A percentile compares a stretch with the other conserved stretches of the same genome.
Evolutionary conservation across 768 basidiomycete genomes (phyloP).

Genomic region (Mycena sanguinolenta): DNA sequence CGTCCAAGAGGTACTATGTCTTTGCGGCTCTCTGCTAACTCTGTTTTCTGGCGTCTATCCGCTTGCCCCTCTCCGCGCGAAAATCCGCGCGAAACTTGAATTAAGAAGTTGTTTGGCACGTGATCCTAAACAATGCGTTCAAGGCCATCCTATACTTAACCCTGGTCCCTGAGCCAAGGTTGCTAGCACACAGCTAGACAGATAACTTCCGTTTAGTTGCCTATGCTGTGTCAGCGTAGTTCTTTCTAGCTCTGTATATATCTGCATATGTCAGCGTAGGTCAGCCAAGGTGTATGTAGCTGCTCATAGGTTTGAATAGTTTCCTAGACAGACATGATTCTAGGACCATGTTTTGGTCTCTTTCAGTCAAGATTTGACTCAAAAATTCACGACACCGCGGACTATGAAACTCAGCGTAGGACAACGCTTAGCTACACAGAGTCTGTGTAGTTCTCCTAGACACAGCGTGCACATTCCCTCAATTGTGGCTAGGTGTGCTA

Average conservation of each 20-base stretch:
- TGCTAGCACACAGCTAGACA: not conserved
- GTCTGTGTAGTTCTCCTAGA: not conserved
- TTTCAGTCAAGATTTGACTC: not conserved
- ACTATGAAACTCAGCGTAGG: not conserved
- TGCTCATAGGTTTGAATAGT: not conserved
- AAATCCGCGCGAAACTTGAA: too few relatives aligned
- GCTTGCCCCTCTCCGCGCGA: too few relatives aligned
- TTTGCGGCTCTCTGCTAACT: too few relatives aligned
- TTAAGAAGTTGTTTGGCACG: too few relatives aligned
- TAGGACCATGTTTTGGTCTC: not conserved
- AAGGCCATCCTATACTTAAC: not conserved
- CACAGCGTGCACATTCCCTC: not conserved
- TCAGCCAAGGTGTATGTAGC: not conserved
- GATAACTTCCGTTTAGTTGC: not conserved
- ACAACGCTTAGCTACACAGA: not conserved
- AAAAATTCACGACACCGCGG: not conserved
- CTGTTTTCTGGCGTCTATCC: too few relatives aligned
- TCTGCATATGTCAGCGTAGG: not conserved
- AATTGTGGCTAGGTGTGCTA: not conserved
- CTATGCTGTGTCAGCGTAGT: not conserved
- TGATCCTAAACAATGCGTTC: not conserved
- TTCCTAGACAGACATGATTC: not conserved
- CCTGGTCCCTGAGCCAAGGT: not conserved
- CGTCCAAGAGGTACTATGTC: too few relatives aligned
- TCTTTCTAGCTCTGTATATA: not conserved